Evolutionary conservation across 257 asterid species (phyloP).

Genomic region (Schizonepeta tenuifolia): DNA sequence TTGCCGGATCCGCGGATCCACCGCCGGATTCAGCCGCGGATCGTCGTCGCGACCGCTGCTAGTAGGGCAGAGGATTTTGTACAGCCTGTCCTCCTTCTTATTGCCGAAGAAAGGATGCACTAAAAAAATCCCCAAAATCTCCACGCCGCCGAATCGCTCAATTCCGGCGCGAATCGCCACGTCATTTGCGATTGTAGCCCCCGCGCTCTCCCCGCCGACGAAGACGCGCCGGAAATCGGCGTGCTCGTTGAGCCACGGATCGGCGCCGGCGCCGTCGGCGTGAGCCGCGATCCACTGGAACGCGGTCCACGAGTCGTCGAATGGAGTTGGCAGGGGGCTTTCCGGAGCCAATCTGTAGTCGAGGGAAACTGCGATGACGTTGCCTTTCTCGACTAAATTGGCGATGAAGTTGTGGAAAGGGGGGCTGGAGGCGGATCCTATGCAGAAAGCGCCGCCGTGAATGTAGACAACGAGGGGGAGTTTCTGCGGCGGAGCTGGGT

Average conservation of each 20-base stretch:
- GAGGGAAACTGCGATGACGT: conserved; percentile 54
- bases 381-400: conserved; percentile 40
- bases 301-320: conserved; percentile 78
- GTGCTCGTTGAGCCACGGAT: conserved; percentile 58
- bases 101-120: conserved; percentile 63
- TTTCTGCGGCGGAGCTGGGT: conserved; percentile 32
- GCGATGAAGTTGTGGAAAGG: conserved; percentile 46
- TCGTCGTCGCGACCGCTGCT: conserved; percentile 63
- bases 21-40: conserved; percentile 69
- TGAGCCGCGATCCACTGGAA: conserved; percentile 63
- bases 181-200: conserved; percentile 64
- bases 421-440: conserved; percentile 43
- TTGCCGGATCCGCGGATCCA: conserved; percentile 50
- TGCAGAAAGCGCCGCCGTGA: conserved; percentile 74
- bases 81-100: conserved; percentile 49
- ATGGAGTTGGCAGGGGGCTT: conserved; percentile 51
- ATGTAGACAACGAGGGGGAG: conserved; percentile 57
- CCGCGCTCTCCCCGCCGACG: conserved; percentile 81
- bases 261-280: conserved; percentile 47
- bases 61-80: conserved; percentile 51
- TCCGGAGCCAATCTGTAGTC: conserved; percentile 77
- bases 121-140: conserved; percentile 45
- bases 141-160: conserved; percentile 21
- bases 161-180: conserved; percentile 61
- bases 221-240: conserved; percentile 63